These are phyloP conservation scores for Wallacemonas sp. DNA, from an alignment of 208 protist species.

Conservation along the genomic window DNA sequence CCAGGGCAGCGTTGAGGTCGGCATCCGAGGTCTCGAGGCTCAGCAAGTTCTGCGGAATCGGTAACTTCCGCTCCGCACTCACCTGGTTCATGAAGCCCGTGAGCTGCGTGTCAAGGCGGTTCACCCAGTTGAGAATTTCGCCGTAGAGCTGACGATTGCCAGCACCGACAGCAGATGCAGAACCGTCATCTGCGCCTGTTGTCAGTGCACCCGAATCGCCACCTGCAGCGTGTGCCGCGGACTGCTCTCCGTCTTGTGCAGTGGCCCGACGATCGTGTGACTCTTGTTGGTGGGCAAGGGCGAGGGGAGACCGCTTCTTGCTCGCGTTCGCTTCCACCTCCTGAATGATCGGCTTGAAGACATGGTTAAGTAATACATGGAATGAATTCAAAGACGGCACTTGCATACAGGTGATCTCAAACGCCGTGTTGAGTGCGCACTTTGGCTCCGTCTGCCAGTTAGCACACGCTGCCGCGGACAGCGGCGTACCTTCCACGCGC, in stretches of 20 bases:
- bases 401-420: slow-evolving; percentile 77
- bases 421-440: slow-evolving; percentile 70
- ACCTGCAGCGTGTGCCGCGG: neutral
- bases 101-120: slow-evolving; percentile 87
- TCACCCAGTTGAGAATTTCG: slow-evolving; percentile 86
- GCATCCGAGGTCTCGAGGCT: slow-evolving; percentile 75
- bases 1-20: slow-evolving; percentile 69
- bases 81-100: slow-evolving; percentile 88
- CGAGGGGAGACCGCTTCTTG: slow-evolving; percentile 28
- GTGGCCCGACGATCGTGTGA: neutral
- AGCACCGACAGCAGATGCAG: slow-evolving; percentile 1
- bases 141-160: slow-evolving; percentile 76
- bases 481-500: slow-evolving; percentile 49
- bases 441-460: slow-evolving; percentile 61
- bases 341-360: slow-evolving; percentile 79
- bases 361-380: slow-evolving; percentile 70
- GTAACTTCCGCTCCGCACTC: slow-evolving; percentile 84
- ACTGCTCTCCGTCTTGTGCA: neutral
- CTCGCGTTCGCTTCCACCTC: slow-evolving; percentile 51
- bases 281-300: slow-evolving; percentile 3
- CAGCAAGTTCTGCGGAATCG: slow-evolving; percentile 78
- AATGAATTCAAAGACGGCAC: slow-evolving; percentile 85
- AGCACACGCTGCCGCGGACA: slow-evolving; percentile 56
- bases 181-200: neutral
- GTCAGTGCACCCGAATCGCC: neutral